A percentile compares a stretch with the other conserved stretches of the same genome.
phyloP scores from a whole-genome alignment of 1,284 basidiomycete species.

The Paramarasmius palmivorus region DNA sequence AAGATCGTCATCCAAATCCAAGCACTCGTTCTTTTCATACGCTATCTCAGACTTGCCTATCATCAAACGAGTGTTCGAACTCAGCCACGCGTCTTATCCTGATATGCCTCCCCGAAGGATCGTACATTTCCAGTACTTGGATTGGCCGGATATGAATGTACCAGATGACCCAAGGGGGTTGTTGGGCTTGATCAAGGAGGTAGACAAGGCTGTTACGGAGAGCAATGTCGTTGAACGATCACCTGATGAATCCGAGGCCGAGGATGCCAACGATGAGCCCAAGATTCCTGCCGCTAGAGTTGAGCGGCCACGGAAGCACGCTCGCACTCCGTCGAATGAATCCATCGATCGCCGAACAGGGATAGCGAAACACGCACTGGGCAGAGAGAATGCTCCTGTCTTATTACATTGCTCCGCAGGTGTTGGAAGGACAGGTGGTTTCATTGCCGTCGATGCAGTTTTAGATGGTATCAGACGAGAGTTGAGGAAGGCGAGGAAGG shows the following conservation, averaged over 20 bases:
- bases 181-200: conserved; percentile 68
- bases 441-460: conserved; percentile 86
- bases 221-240: conserved; percentile 25
- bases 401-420: conserved; percentile 87
- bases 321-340: conserved; percentile 2
- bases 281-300: background rate
- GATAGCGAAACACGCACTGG: conserved; percentile 47
- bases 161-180: conserved; percentile 79
- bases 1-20: too few relatives aligned
- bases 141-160: conserved; percentile 95
- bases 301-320: background rate
- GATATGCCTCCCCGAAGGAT: conserved; percentile 58
- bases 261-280: background rate
- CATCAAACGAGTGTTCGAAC: conserved; percentile 72
- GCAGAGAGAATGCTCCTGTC: conserved; percentile 49
- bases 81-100: conserved; percentile 64
- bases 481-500: conserved; percentile 35
- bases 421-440: conserved; percentile 90
- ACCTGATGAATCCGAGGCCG: background rate
- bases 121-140: conserved; percentile 85
- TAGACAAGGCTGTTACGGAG: conserved; percentile 50
- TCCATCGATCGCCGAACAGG: conserved; percentile 48
- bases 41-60: conserved; percentile 29
- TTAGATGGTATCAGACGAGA: conserved; percentile 77
- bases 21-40: background rate